phyloP scores from a whole-genome alignment of 345 rosid species.

The Crucihimalaya himalaica region DNA sequence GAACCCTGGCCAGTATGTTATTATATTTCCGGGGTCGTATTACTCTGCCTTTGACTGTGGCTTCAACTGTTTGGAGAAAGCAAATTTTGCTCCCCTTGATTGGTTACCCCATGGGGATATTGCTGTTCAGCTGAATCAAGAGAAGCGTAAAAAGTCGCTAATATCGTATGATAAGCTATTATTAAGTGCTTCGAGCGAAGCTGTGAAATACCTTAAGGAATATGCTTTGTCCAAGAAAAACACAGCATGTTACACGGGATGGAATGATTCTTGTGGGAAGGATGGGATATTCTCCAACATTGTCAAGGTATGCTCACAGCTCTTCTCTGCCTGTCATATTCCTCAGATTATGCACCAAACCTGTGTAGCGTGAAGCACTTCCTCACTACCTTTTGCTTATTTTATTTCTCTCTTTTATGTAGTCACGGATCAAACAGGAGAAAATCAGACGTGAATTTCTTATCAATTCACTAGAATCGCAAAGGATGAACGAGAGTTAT shows the following conservation, averaged over 20 bases:
- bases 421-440: conserved; percentile 64
- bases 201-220: conserved; percentile 64
- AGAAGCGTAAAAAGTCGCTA: conserved; percentile 46
- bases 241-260: conserved; percentile 43
- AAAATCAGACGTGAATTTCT: conserved; percentile 52
- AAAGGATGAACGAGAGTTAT: conserved; percentile 49
- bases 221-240: conserved; percentile 42
- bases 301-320: conserved; percentile 50
- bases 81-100: conserved; percentile 67
- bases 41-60: conserved; percentile 68
- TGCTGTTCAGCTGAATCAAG: conserved; percentile 55
- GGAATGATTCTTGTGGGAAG: conserved; percentile 57
- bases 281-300: conserved; percentile 59
- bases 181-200: conserved; percentile 60
- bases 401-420: conserved; percentile 8
- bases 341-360: conserved; percentile 1
- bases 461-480: conserved; percentile 41
- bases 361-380: background rate
- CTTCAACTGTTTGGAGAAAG: conserved; percentile 66
- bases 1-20: conserved; percentile 70
- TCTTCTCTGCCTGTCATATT: conserved; percentile 2
- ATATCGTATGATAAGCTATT: conserved; percentile 70
- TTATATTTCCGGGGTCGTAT: conserved; percentile 64
- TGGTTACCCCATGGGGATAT: conserved; percentile 75
- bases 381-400: conserved; percentile 13